Percentiles rank a stretch among this genome's conserved stretches.
Evolutionary conservation across 78 protist species (phyloP).

Genomic region (Speleostelium caveatum): DNA sequence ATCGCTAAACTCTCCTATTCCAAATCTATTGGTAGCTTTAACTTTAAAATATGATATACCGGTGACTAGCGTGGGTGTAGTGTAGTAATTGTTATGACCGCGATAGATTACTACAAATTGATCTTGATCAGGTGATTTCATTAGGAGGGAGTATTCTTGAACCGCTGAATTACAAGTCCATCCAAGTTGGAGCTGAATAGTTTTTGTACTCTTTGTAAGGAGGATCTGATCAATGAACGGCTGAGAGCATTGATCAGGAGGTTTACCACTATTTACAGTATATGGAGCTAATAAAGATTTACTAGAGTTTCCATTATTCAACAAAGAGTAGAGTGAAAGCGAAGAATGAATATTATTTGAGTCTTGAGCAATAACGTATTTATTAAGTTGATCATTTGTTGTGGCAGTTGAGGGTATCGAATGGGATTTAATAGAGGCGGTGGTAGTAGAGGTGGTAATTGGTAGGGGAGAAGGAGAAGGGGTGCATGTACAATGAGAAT

Average conservation of each 20-base stretch:
- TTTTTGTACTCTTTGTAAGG: background rate
- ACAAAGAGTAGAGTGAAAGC: conserved; percentile 10
- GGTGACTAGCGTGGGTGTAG: conserved; percentile 18
- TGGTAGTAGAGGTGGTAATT: background rate
- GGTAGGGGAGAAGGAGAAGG: background rate
- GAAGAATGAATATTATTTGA: conserved; percentile 2
- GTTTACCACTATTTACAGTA: conserved; percentile 14
- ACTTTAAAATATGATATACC: conserved; percentile 28
- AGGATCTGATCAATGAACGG: conserved; percentile 38
- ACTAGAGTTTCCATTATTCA: conserved; percentile 3
- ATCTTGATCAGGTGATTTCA: background rate
- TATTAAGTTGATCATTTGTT: background rate
- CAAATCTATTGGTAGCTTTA: conserved; percentile 61
- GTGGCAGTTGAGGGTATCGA: background rate
- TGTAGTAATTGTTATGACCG: conserved; percentile 49
- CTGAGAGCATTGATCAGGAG: conserved; percentile 61
- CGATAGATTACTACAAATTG: conserved; percentile 20
- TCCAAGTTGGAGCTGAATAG: conserved; percentile 14
- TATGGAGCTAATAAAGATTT: background rate
- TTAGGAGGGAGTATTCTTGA: conserved; percentile 40
- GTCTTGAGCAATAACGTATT: no score
- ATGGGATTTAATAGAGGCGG: background rate
- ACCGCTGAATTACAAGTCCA: conserved; percentile 59
- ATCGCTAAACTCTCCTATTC: conserved; percentile 40
- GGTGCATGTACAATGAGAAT: background rate